These are phyloP conservation scores for Myxozyma udenii DNA, from an alignment of 805 yeast genomes.

Conservation along the genomic window DNA sequence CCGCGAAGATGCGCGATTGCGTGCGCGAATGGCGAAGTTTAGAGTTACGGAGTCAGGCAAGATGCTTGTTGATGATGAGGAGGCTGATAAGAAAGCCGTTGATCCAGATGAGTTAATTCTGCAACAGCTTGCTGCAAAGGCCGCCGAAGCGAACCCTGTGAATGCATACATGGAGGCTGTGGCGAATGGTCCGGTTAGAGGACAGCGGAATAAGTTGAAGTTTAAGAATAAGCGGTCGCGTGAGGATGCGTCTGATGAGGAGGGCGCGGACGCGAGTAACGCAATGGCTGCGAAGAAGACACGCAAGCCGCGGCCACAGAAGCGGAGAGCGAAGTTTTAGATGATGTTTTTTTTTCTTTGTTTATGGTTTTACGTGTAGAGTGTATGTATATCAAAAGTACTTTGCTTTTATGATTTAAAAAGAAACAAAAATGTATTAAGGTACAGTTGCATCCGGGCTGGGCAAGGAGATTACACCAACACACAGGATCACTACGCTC, in stretches of 20 bases:
- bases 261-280: background rate
- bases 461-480: too few species aligned
- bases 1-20: constrained; percentile 41
- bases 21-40: constrained; percentile 34
- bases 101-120: constrained; percentile 46
- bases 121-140: constrained; percentile 41
- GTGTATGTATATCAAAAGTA: background rate
- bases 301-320: background rate
- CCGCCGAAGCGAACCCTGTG: constrained; percentile 52
- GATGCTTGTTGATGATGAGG: constrained; percentile 55
- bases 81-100: constrained; percentile 30
- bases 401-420: background rate
- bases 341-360: constrained; percentile 1
- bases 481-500: too few species aligned
- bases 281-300: background rate
- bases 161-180: constrained; percentile 94
- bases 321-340: constrained; percentile 1
- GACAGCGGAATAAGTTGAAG: constrained; percentile 87
- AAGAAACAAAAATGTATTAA: too few species aligned
- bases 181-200: constrained; percentile 87
- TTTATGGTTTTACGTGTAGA: too few species aligned
- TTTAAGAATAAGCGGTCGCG: constrained; percentile 59
- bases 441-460: too few species aligned
- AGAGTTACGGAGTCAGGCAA: constrained; percentile 56
- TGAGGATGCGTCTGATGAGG: constrained; percentile 50